Conservation (phyloP, 2,329 filamentous ascomycete genomes). For the Camillea tinctor region DNA sequence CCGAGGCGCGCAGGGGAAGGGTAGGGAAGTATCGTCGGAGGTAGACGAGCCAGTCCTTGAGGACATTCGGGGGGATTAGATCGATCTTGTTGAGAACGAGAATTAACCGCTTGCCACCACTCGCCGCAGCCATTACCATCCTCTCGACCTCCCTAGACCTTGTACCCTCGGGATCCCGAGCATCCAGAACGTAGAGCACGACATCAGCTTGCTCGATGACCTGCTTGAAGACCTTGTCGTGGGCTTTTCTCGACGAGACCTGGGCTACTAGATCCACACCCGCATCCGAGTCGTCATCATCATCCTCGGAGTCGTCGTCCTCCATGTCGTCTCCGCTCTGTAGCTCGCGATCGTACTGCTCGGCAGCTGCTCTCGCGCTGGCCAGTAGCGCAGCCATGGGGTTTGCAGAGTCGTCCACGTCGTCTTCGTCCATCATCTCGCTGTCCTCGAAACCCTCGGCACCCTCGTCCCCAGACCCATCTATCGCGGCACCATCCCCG, state of each 20-base stretch:
- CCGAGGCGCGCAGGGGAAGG: constrained; percentile 81
- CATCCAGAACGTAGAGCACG: constrained; percentile 88
- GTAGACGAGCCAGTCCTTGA: constrained; percentile 81
- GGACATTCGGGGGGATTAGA: constrained; percentile 75
- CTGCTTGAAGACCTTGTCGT: constrained; percentile 94
- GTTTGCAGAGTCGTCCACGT: constrained; percentile 68
- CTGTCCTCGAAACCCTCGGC: constrained; percentile 50
- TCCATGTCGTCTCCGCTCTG: constrained; percentile 61
- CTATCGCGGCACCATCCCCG: constrained; percentile 45
- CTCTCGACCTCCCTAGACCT: constrained; percentile 88
- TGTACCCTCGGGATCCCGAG: constrained; percentile 86
- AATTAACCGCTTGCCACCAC: constrained; percentile 82
- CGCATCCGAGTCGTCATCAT: constrained; percentile 46
- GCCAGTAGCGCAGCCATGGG: constrained; percentile 91
- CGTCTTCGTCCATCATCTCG: constrained; percentile 54
- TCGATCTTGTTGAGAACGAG: constrained; percentile 96
- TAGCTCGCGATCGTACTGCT: constrained; percentile 67
- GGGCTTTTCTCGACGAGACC: constrained; percentile 74
- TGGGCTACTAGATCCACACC: constrained; percentile 51
- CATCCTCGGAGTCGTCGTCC: constrained; percentile 47
- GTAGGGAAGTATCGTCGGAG: constrained; percentile 89
- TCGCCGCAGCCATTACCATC: constrained; percentile 83
- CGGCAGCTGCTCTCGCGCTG: constrained; percentile 75
- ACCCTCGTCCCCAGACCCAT: constrained; percentile 46
- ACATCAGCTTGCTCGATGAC: constrained; percentile 89